phyloP scores from a whole-genome alignment of 2,329 filamentous ascomycete species.

The Colletotrichum sansevieriae region DNA sequence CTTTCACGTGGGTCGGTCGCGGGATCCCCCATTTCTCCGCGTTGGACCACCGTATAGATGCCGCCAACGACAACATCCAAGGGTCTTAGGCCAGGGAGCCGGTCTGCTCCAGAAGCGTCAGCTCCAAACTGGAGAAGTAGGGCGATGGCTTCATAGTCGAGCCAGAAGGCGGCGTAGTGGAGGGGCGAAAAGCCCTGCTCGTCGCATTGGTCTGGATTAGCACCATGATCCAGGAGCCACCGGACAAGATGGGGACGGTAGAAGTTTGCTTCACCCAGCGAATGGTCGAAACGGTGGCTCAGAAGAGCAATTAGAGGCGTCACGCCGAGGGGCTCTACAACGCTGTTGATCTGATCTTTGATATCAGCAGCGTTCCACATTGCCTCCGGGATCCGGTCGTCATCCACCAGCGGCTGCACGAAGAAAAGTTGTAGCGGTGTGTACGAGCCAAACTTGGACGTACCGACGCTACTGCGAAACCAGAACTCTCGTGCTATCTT shows the following conservation, averaged over 20 bases:
- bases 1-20: background rate
- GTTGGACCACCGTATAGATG: background rate
- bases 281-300: conserved; percentile 27
- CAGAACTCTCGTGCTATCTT: conserved; percentile 6
- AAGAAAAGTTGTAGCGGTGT: conserved; percentile 32
- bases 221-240: conserved; percentile 26
- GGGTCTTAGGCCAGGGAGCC: background rate
- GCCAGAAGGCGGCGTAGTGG: conserved; percentile 33
- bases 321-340: background rate
- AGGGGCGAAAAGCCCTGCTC: conserved; percentile 26
- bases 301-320: conserved; percentile 24
- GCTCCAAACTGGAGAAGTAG: conserved; percentile 27
- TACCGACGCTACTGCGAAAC: background rate
- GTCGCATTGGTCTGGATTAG: conserved; percentile 26
- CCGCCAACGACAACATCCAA: conserved; percentile 12
- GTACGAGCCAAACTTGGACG: background rate
- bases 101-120: background rate
- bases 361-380: conserved; percentile 15
- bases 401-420: conserved; percentile 24
- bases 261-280: conserved; percentile 10
- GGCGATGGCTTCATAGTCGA: conserved; percentile 8
- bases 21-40: background rate
- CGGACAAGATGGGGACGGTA: conserved; percentile 24
- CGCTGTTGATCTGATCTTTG: background rate
- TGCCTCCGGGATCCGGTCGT: conserved; percentile 16